phyloP scores from a whole-genome alignment of 23 red algal genomes.

The Rhodosorus marinus region DNA sequence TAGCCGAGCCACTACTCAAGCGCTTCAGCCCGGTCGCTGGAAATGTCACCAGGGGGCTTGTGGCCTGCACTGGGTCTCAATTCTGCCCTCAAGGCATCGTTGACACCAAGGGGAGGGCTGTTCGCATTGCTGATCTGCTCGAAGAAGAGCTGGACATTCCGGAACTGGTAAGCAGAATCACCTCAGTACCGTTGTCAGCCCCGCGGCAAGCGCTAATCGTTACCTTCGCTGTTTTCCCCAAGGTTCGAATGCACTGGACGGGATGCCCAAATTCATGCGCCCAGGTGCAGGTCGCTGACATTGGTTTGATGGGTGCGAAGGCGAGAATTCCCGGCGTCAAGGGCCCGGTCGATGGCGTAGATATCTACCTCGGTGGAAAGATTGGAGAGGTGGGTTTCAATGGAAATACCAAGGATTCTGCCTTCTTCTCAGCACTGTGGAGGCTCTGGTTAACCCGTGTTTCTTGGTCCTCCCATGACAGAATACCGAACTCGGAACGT shows the following conservation, averaged over 20 bases:
- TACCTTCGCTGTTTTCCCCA: no score
- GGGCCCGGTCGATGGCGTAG: slow-evolving; percentile 68
- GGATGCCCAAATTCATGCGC: slow-evolving; percentile 76
- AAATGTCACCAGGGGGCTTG: slow-evolving; percentile 19
- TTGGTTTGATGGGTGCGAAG: slow-evolving; percentile 62
- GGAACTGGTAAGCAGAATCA: no score
- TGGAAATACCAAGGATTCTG: no score
- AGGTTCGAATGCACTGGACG: slow-evolving; percentile 70
- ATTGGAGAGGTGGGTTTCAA: slow-evolving; percentile 46
- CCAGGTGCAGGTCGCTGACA: slow-evolving; percentile 82
- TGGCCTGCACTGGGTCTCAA: slow-evolving; percentile 69
- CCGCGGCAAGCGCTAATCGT: no score
- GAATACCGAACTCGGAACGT: slow-evolving; percentile 23
- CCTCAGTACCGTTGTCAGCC: no score
- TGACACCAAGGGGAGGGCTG: slow-evolving; percentile 72
- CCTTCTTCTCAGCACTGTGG: no score
- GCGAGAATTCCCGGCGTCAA: slow-evolving; percentile 44
- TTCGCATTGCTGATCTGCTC: slow-evolving; percentile 23
- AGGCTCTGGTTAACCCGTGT: no score
- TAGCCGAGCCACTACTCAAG: slow-evolving; percentile 25
- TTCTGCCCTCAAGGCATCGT: slow-evolving; percentile 60
- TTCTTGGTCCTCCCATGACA: no score
- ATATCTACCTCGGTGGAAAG: slow-evolving; percentile 43
- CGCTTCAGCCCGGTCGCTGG: slow-evolving; percentile 15
- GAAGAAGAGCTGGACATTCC: slow-evolving; percentile 33